Conservation (phyloP, 805 yeast species). For the Brettanomyces custersianus region DNA sequence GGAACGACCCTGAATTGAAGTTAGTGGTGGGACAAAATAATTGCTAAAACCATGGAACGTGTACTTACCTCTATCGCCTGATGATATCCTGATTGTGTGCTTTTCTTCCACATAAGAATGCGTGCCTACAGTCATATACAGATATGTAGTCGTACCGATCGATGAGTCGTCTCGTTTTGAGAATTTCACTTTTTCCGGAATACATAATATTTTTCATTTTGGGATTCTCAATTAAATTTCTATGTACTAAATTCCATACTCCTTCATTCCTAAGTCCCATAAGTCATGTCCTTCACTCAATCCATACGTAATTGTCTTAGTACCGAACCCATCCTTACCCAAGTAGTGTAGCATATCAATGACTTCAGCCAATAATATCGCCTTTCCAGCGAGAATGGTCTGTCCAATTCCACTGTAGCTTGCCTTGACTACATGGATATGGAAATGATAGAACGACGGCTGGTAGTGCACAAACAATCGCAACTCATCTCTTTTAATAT, state of each 20-base stretch:
- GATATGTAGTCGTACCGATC: too few relatives aligned
- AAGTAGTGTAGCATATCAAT: conserved; percentile 57
- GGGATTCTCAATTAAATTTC: too few relatives aligned
- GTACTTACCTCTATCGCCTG: conserved; percentile 22
- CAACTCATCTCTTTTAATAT: conserved; percentile 45
- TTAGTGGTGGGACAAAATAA: conserved; percentile 1
- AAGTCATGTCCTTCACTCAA: conserved; percentile 73
- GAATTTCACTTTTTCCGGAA: too few relatives aligned
- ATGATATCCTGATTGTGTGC: conserved; percentile 19
- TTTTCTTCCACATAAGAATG: conserved; percentile 16
- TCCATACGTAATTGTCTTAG: conserved; percentile 52
- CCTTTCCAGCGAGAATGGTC: conserved; percentile 70
- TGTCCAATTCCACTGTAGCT: conserved; percentile 59
- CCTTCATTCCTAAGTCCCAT: conserved; percentile 34
- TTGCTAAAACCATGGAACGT: not conserved
- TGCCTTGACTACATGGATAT: conserved; percentile 78
- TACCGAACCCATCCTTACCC: conserved; percentile 48
- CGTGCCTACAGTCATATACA: too few relatives aligned
- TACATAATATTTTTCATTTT: too few relatives aligned
- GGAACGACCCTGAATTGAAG: conserved; percentile 17
- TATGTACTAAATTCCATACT: too few relatives aligned
- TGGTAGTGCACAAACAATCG: conserved; percentile 86
- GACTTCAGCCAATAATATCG: conserved; percentile 71
- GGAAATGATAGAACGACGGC: conserved; percentile 94
- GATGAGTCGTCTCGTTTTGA: too few relatives aligned